Percentiles rank a stretch among this genome's conserved stretches.
Evolutionary conservation across 805 yeast genomes (phyloP).

Genomic region (Suhomyces sp.): DNA sequence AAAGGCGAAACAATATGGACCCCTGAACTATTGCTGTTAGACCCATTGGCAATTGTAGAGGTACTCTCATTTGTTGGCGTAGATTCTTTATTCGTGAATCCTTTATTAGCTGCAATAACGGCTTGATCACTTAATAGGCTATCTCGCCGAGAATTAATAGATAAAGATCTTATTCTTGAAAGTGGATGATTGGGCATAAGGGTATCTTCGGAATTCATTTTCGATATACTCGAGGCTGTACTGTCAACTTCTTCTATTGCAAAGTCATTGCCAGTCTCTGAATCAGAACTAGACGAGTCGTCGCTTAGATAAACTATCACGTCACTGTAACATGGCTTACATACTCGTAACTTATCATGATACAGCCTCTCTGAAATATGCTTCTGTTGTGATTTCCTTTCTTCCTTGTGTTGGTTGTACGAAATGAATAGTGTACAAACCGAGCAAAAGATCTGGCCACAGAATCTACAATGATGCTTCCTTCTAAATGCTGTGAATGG

Average conservation of each 20-base stretch:
- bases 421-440: slow-evolving; percentile 70
- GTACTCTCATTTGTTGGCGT: slow-evolving; percentile 4
- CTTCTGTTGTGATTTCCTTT: slow-evolving; percentile 21
- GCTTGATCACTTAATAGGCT: slow-evolving; percentile 10
- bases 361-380: slow-evolving; percentile 44
- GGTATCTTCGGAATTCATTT: slow-evolving; percentile 16
- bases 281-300: slow-evolving; percentile 45
- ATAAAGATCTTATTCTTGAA: slow-evolving; percentile 29
- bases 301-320: slow-evolving; percentile 71
- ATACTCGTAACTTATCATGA: slow-evolving; percentile 72
- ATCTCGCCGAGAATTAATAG: slow-evolving; percentile 25
- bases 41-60: not conserved
- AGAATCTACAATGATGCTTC: slow-evolving; percentile 91
- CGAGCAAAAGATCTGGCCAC: slow-evolving; percentile 93
- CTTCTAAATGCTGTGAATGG: slow-evolving; percentile 83
- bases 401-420: slow-evolving; percentile 52
- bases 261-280: slow-evolving; percentile 18
- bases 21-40: too few species aligned
- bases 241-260: slow-evolving; percentile 3
- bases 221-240: not conserved
- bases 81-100: slow-evolving; percentile 11
- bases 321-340: slow-evolving; percentile 72
- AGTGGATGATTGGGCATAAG: slow-evolving; percentile 24
- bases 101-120: slow-evolving; percentile 9
- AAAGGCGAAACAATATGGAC: too few species aligned